These are phyloP conservation scores for Candida verbasci DNA, from an alignment of 805 yeast species.

Conservation along the genomic window DNA sequence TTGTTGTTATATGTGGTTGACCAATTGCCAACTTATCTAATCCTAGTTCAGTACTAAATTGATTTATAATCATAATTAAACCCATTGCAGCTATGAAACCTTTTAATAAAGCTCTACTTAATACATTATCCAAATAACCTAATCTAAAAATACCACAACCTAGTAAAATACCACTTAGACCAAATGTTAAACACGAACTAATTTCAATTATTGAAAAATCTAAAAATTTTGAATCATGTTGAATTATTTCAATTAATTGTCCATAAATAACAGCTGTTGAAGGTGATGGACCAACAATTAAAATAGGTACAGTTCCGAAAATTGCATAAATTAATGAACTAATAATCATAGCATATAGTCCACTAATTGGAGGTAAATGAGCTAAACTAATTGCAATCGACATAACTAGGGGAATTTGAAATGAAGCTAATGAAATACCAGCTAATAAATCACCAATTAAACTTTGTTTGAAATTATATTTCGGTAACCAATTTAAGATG, in stretches of 20 bases:
- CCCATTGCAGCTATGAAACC: conserved; percentile 90
- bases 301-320: conserved; percentile 81
- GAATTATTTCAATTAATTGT: conserved; percentile 53
- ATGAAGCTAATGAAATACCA: conserved; percentile 28
- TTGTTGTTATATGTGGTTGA: conserved; percentile 20
- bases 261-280: conserved; percentile 83
- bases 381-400: conserved; percentile 81
- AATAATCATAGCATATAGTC: conserved; percentile 68
- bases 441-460: conserved; percentile 28
- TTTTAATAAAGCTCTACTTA: conserved; percentile 69
- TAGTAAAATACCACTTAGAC: conserved; percentile 64
- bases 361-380: conserved; percentile 76
- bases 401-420: conserved; percentile 45
- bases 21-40: conserved; percentile 14
- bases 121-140: conserved; percentile 77
- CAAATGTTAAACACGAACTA: conserved; percentile 58
- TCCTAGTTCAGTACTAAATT: conserved; percentile 47
- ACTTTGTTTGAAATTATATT: conserved; percentile 12
- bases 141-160: conserved; percentile 68
- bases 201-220: conserved; percentile 45
- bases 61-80: conserved; percentile 62
- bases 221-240: conserved; percentile 27
- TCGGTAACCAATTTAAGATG: conserved; percentile 27
- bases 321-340: conserved; percentile 77
- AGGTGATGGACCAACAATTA: conserved; percentile 91